phyloP scores from a whole-genome alignment of 2,329 filamentous ascomycete species.

The Venturia oleaginea region DNA sequence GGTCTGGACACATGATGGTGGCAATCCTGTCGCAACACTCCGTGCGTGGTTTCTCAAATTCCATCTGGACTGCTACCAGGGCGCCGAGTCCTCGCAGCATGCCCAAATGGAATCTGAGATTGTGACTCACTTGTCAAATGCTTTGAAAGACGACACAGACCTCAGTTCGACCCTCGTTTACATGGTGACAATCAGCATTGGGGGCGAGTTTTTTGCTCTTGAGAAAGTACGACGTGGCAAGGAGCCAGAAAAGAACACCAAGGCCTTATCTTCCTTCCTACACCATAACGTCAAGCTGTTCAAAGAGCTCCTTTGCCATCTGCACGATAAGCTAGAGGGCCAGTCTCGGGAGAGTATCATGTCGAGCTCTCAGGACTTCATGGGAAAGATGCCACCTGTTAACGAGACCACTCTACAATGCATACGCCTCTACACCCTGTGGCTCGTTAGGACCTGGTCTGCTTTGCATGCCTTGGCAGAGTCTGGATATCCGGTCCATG shows the following conservation, averaged over 20 bases:
- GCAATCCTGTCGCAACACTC: constrained; percentile 41
- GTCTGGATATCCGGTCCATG: constrained; percentile 45
- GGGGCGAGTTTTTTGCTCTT: constrained; percentile 64
- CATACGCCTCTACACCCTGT: constrained; percentile 59
- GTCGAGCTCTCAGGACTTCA: constrained; percentile 23
- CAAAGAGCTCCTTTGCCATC: constrained; percentile 58
- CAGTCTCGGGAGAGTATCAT: constrained; percentile 32
- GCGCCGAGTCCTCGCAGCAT: constrained; percentile 63
- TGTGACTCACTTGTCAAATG: constrained; percentile 63
- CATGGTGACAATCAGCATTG: constrained; percentile 77
- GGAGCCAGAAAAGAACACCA: constrained; percentile 15
- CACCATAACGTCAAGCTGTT: constrained; percentile 73
- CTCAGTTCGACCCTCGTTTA: constrained; percentile 61
- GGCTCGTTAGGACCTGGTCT: constrained; percentile 50
- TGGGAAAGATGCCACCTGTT: not conserved
- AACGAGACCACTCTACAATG: constrained; percentile 17
- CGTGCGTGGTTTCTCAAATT: constrained; percentile 76
- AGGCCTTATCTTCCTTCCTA: constrained; percentile 52
- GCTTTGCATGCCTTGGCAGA: constrained; percentile 46
- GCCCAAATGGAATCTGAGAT: constrained; percentile 81
- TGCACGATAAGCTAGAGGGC: constrained; percentile 61
- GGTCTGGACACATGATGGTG: constrained; percentile 44
- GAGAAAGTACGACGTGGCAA: constrained; percentile 33
- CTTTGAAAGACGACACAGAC: constrained; percentile 56
- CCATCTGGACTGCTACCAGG: constrained; percentile 76